Evolutionary conservation across 495 filamentous ascomycete species (phyloP), one percentile per base, ranked within the genome.

Genomic region (Xylaria castorea): DNA sequence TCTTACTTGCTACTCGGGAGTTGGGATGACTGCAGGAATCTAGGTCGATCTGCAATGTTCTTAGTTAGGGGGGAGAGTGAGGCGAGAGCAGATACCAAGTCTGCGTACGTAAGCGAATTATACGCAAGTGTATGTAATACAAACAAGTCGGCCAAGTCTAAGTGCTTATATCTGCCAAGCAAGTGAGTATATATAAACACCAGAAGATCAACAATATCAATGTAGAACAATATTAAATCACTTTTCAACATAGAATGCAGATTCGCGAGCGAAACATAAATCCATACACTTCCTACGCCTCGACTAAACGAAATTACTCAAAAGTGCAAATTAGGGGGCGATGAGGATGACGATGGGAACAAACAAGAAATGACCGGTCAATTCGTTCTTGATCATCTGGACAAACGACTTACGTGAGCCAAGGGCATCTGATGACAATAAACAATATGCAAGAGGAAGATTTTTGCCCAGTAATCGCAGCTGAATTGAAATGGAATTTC

Each of bases 341-440:
- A 32, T 8, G 22, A n/a, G 6, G 18, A 48, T 5, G 16, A 60
- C 3, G 16, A 16, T 32, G 53, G 53, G 20, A 32, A 57, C 34
- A 57, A 57, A 16, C 53, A 61, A 61, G 16, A 42, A 64, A 27
- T 25, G 61, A 25, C 34, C 32, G 38, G 20, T 63, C 20, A 63
- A 27, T 63, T 63, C 36, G 1, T 27, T 22, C 12, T 30, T 25
- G 62, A 63, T 63, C 1, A 63, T 50, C 20, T 6, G 42, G 32
- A 11, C 62, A 42, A 65, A 65, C 20, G 8, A 46, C 38, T 65
- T 34, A 63, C 38, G 34, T 63, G 38, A 63, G 61, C 60, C 61
- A 44, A 38, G 61, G 36, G 16, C 22, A 64, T 25, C 22, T 44
- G 61, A 64, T 44, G n/a, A 64, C 38, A 4, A 64, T 30, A 46